A percentile compares a stretch with the other conserved stretches of the same genome.
Evolutionary conservation across 225 moss, liverwort and hornwort genomes (phyloP).

Genomic region (Climacium dendroides): DNA sequence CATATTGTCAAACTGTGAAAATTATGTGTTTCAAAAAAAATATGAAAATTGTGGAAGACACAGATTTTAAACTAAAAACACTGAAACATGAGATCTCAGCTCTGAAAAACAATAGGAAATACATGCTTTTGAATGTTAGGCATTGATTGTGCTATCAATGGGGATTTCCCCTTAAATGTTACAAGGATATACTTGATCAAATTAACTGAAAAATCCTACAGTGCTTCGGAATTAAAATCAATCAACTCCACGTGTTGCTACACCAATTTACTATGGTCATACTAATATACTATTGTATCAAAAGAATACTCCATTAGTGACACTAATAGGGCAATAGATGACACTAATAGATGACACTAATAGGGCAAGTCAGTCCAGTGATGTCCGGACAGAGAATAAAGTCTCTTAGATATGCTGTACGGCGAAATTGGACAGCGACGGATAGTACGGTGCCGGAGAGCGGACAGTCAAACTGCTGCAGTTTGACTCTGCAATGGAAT

Average conservation of each 20-base stretch:
- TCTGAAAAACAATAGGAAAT: not conserved
- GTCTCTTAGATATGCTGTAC: not conserved
- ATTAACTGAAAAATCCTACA: not conserved
- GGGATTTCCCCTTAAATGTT: not conserved
- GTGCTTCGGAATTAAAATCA: too few species aligned
- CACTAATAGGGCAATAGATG: too few species aligned
- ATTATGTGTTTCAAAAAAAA: too few species aligned
- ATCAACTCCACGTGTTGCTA: not conserved
- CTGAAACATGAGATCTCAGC: not conserved
- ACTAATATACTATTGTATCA: too few species aligned
- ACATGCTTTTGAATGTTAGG: not conserved
- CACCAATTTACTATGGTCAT: not conserved
- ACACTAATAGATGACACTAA: too few species aligned
- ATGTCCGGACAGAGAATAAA: not conserved
- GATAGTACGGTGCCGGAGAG: not conserved
- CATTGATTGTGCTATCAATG: not conserved
- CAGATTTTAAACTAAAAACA: not conserved
- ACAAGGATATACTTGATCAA: too few species aligned
- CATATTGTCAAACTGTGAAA: not conserved
- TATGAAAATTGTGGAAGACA: not conserved
- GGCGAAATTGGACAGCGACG: too few species aligned
- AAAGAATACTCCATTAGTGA: not conserved
- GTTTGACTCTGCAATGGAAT: not conserved
- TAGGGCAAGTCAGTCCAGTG: not conserved
- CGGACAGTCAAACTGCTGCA: not conserved